A percentile compares a stretch with the other conserved stretches of the same genome.
Evolutionary conservation across 2,329 filamentous ascomycete genomes (phyloP).

Genomic region (Talaromyces sp.): DNA sequence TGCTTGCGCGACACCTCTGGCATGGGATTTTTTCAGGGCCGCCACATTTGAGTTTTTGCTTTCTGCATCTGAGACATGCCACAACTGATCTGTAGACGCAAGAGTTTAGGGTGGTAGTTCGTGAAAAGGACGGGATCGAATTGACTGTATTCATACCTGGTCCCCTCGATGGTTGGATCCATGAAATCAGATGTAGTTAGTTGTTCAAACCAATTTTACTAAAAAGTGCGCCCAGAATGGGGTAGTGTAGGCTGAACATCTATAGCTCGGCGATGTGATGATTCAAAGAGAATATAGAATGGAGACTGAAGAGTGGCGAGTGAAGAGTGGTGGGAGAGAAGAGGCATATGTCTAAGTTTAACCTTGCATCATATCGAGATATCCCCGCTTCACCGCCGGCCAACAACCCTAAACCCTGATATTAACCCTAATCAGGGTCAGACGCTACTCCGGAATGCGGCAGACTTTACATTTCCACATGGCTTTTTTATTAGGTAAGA

Average conservation of each 20-base stretch:
- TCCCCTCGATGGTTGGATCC: background rate
- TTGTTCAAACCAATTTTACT: too few species aligned
- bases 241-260: background rate
- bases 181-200: background rate
- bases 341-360: too few species aligned
- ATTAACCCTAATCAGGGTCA: too few species aligned
- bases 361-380: too few species aligned
- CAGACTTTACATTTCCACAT: too few species aligned
- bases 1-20: conserved; percentile 1
- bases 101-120: background rate
- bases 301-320: too few species aligned
- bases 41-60: conserved; percentile 1
- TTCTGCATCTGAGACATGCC: conserved; percentile 1
- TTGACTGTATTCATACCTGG: background rate
- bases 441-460: too few species aligned
- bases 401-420: too few species aligned
- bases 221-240: background rate
- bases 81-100: background rate
- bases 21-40: background rate
- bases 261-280: background rate
- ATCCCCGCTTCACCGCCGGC: too few species aligned
- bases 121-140: background rate
- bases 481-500: too few species aligned
- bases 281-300: too few species aligned
- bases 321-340: too few species aligned